These are phyloP conservation scores for Cicer bijugum DNA, from an alignment of 306 rosid species.

Conservation along the genomic window DNA sequence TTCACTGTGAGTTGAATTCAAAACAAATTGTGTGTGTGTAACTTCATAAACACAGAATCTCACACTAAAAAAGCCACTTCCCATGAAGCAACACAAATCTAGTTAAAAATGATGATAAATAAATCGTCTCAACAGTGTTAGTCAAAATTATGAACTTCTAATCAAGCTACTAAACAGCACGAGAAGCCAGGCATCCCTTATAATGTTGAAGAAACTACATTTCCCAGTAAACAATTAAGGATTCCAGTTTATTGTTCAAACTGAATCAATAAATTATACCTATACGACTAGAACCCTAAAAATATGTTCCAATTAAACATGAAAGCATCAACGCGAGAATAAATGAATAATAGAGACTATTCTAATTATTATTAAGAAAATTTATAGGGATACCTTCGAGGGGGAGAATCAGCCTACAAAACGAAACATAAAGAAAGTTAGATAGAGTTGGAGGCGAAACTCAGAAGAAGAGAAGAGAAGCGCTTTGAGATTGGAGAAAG, in stretches of 20 bases:
- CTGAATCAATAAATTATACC: neutral
- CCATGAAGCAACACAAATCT: neutral
- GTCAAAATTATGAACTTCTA: neutral
- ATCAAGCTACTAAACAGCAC: neutral
- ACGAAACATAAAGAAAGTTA: neutral
- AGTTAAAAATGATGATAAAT: neutral
- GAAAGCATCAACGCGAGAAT: neutral
- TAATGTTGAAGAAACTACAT: neutral
- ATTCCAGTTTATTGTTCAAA: neutral
- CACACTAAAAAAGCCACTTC: neutral
- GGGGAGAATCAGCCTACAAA: conserved; percentile 83
- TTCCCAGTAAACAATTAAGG: neutral
- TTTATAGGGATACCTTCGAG: conserved; percentile 57
- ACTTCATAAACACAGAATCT: neutral
- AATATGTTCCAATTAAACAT: neutral
- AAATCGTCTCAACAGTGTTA: neutral
- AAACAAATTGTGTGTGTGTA: neutral
- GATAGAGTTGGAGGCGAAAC: neutral
- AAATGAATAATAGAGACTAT: neutral
- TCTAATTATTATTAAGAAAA: neutral
- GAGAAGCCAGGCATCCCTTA: neutral
- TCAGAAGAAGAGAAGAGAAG: neutral
- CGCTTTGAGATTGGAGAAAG: neutral
- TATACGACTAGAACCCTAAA: neutral
- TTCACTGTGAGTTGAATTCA: neutral